Base-by-base conservation (phyloP, 805 yeast genomes). In the Wickerhamiella cacticola region DNA sequence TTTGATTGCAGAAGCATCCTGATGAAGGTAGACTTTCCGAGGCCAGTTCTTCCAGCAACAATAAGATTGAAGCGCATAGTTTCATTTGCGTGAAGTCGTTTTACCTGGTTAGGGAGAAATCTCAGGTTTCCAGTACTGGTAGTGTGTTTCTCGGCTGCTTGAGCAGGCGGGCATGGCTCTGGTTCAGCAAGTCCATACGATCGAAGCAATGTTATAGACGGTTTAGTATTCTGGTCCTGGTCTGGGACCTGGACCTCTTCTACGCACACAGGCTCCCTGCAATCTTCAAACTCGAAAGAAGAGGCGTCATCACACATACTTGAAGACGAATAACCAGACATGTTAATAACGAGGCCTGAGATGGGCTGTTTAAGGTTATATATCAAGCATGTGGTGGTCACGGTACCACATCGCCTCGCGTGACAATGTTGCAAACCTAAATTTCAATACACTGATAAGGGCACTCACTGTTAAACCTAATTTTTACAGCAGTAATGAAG, bases 21-120 rank as follows among this genome's bases (percentile, higher is more conserved):
- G 63, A 87, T 71, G 56, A 86, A 86, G 0, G 96, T 87, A n/a
- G 94, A 80, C 64, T 87, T 85, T 52, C 96, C 96, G 45, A 86
- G 68, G 5, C 96, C 95, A 43, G 88, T 77, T 63, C 87, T 96
- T 57, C 96, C 96, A 31, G 74, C 75, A 9, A 82, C 75, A 75
- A 83, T 73, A 46, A 82, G 61, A 15, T 83, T 76, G 61, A 82
- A 76, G 47, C 71, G 71, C 46, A 78, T 68, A 80, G 58, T 74
- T 73, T 56, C 71, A 73, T 50, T 78, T 72, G 56, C 70, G 8
- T 34, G 75, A 58, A 75, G 78, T 47, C 76, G 68, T n/a, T 55
- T 77, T 68, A 41, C 53, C 26, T 46, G 48, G 18, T 26, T 5
- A 2, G 50, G 50, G 13, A 48, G 41, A 23, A 10, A 5, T n/a